Percentiles rank a stretch among this genome's conserved stretches.
Evolutionary conservation across 2,329 filamentous ascomycete species (phyloP).

Genomic region (Pestalotiopsis sp.): DNA sequence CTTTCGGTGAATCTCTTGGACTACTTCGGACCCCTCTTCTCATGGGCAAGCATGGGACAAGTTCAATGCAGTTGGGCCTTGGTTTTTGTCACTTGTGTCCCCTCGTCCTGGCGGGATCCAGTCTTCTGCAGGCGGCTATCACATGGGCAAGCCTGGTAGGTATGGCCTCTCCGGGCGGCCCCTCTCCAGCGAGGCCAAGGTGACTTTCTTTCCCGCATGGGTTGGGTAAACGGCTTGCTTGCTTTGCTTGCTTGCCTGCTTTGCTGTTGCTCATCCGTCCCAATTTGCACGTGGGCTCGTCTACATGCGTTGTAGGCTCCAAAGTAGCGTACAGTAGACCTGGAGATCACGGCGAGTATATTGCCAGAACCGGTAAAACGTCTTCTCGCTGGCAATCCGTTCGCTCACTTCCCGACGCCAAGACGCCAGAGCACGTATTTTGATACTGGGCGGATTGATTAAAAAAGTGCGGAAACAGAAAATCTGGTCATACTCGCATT

Average conservation of each 20-base stretch:
- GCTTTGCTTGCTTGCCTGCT: too few species aligned
- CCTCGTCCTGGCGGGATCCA: neutral
- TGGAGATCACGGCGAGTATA: neutral
- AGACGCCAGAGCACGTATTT: neutral
- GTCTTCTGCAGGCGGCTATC: constrained; percentile 5
- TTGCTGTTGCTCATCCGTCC: neutral
- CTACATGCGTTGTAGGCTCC: neutral
- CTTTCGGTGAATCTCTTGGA: neutral
- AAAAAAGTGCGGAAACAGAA: neutral
- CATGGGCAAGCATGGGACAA: neutral
- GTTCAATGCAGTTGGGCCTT: neutral
- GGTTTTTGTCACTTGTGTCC: neutral
- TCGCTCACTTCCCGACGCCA: neutral
- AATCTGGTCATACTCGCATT: neutral
- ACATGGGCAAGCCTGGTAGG: neutral
- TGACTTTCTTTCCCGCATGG: neutral
- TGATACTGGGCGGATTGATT: neutral
- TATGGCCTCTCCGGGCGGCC: neutral
- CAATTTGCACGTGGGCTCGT: neutral
- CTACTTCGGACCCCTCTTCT: neutral
- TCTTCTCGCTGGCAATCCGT: neutral
- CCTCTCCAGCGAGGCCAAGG: neutral
- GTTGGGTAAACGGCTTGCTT: constrained; percentile 1
- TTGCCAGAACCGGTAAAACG: constrained; percentile 8
- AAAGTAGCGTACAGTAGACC: neutral